Evolutionary conservation across 1,139 yeast genomes (phyloP).

Genomic region (Suhomyces kunorum): DNA sequence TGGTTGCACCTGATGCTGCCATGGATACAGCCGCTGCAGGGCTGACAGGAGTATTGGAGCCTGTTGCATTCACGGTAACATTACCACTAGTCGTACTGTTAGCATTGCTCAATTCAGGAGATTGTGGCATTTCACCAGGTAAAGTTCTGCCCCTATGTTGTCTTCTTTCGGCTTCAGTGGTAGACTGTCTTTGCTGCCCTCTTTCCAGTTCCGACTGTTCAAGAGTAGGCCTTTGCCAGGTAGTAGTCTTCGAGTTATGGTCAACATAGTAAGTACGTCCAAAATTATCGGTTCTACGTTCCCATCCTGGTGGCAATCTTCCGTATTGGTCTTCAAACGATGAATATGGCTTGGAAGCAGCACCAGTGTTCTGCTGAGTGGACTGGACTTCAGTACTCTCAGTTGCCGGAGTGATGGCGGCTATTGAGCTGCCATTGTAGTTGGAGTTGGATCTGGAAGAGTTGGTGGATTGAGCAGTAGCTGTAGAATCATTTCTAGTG

Average conservation of each 20-base stretch:
- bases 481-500: constrained; percentile 12
- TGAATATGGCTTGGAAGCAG: constrained; percentile 63
- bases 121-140: constrained; percentile 66
- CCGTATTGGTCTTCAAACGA: constrained; percentile 98
- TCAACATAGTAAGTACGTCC: constrained; percentile 98
- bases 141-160: constrained; percentile 89
- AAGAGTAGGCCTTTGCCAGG: constrained; percentile 94
- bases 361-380: constrained; percentile 6
- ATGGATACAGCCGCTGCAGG: constrained; percentile 75
- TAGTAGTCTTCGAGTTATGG: constrained; percentile 95
- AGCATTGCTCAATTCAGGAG: constrained; percentile 26
- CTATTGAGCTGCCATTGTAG: constrained; percentile 11
- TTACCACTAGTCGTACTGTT: constrained; percentile 34
- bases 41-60: constrained; percentile 51
- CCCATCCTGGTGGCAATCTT: constrained; percentile 98
- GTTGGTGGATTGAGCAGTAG: constrained; percentile 15
- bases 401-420: constrained; percentile 15
- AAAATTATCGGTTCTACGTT: constrained; percentile 93
- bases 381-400: constrained; percentile 17
- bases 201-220: constrained; percentile 70
- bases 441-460: constrained; percentile 14
- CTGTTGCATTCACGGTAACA: constrained; percentile 49
- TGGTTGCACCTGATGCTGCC: constrained; percentile 90
- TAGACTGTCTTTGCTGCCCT: constrained; percentile 57
- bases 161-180: constrained; percentile 84